Conservation (phyloP, 495 filamentous ascomycete species). For the Aspergillus sparsus region DNA sequence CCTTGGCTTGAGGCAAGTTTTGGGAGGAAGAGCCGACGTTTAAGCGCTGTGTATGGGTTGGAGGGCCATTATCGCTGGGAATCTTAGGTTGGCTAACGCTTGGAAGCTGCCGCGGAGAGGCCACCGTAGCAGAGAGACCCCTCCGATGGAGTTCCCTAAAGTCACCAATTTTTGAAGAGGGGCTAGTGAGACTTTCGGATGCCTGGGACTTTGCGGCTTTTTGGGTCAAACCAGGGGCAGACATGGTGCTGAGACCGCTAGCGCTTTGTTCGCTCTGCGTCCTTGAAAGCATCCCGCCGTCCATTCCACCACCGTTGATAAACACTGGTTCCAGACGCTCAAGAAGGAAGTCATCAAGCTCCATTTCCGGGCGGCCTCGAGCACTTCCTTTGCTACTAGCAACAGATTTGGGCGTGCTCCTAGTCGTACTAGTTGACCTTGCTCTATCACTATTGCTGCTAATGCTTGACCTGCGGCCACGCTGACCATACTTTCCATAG, state of each 20-base stretch:
- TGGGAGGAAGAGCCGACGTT: constrained; percentile 1
- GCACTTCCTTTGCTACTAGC: constrained; percentile 56
- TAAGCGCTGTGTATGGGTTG: not conserved
- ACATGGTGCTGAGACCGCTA: constrained; percentile 53
- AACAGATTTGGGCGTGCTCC: constrained; percentile 48
- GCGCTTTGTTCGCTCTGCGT: constrained; percentile 67
- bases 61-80: constrained; percentile 10
- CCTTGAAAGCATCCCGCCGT: constrained; percentile 53
- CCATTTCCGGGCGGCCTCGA: constrained; percentile 52
- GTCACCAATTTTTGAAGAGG: constrained; percentile 22
- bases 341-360: constrained; percentile 67
- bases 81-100: constrained; percentile 4
- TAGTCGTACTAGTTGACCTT: constrained; percentile 58
- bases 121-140: constrained; percentile 8
- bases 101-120: not conserved
- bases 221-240: constrained; percentile 33
- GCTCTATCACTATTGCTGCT: constrained; percentile 49
- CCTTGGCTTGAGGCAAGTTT: not conserved
- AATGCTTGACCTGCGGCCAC: constrained; percentile 50
- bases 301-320: constrained; percentile 70
- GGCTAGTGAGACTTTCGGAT: constrained; percentile 36
- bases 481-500: constrained; percentile 73
- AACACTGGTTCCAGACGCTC: constrained; percentile 84
- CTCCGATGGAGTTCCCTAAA: constrained; percentile 11
- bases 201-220: constrained; percentile 26